phyloP scores from a whole-genome alignment of 1,284 basidiomycete species.

The Leucoagaricus sp. region DNA sequence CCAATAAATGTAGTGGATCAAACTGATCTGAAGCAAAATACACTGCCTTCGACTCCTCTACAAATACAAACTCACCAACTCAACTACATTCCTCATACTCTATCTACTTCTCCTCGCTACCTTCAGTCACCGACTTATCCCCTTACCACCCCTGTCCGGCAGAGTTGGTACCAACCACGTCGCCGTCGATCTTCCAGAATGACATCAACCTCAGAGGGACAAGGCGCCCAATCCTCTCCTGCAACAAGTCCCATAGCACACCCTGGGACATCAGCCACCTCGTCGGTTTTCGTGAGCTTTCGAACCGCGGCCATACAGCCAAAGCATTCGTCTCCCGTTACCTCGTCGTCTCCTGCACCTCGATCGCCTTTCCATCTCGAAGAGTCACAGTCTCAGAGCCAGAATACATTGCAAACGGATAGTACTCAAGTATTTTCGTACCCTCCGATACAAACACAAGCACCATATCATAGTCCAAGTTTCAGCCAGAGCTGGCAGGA shows the following conservation, averaged over 20 bases:
- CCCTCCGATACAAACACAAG: slow-evolving; percentile 48
- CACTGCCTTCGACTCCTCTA: background rate
- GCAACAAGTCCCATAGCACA: background rate
- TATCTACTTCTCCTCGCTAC: background rate
- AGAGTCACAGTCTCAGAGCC: background rate
- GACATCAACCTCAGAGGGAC: background rate
- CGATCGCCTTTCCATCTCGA: background rate
- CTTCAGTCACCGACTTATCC: background rate
- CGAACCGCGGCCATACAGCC: background rate
- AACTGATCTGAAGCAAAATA: background rate
- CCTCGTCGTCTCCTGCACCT: background rate
- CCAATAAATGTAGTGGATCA: background rate
- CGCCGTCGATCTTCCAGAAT: background rate
- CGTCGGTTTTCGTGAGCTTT: background rate
- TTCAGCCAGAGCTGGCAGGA: slow-evolving; percentile 7
- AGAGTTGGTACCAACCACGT: slow-evolving; percentile 9
- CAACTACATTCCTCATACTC: background rate
- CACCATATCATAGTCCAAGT: slow-evolving; percentile 49
- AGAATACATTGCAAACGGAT: background rate
- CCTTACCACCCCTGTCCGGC: slow-evolving; percentile 6
- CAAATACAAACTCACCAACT: background rate
- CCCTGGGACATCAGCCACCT: background rate
- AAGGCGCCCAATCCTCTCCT: background rate
- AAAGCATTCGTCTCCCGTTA: background rate
- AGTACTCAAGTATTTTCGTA: slow-evolving; percentile 16